Base-by-base conservation (phyloP, 768 basidiomycete genomes). In the Pleurotus tuber-regium region DNA sequence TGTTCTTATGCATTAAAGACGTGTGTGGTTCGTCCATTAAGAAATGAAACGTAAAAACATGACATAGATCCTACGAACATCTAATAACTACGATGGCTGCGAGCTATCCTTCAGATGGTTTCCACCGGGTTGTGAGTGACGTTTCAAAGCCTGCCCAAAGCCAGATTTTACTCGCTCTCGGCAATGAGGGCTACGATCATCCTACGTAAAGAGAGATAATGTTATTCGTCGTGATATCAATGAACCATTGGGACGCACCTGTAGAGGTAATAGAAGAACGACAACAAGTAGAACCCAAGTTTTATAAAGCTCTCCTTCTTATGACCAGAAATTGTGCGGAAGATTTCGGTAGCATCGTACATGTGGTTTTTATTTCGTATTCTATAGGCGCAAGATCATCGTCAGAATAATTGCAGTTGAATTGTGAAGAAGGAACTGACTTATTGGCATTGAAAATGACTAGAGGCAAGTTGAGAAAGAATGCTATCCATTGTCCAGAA, bases 261-360 rank as follows among this genome's bases (percentile, higher is more conserved):
- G 64, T 93, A 93, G 59, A 93, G 83, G 63, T 93, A 93, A 68
- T 89, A 92, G 77, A 92, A 92, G 77, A 91, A 92, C 51, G 90
- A 92, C 52, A 93, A 76, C 57, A 93, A 83, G 66, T 92, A 95
- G 71, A 93, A 93, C 9, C 91, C 93, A 50, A 97, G 86, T 73
- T 96, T 97, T 70, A 94, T 79, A 64, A 97, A 96, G 59, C 87
- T 87, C 73, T 95, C 96, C 64, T 92, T 97, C 76, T 99, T 99
- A 73, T 98, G 97, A 33, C 80, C 84, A 11, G 87, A 82, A 41
- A 98, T 72, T 51, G 95, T 93, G 59, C 97, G 83, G 80, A 99
- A 99, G 58, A 98, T 99, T 73, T 99, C 97, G 19, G 96, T 98
- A 50, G 97, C 97, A 65, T 99, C 97, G 65, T 97, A 98, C 92